A percentile compares a stretch with the other conserved stretches of the same genome.
Evolutionary conservation across 2,329 filamentous ascomycete genomes (phyloP).

Genomic region (Claviceps paspali): DNA sequence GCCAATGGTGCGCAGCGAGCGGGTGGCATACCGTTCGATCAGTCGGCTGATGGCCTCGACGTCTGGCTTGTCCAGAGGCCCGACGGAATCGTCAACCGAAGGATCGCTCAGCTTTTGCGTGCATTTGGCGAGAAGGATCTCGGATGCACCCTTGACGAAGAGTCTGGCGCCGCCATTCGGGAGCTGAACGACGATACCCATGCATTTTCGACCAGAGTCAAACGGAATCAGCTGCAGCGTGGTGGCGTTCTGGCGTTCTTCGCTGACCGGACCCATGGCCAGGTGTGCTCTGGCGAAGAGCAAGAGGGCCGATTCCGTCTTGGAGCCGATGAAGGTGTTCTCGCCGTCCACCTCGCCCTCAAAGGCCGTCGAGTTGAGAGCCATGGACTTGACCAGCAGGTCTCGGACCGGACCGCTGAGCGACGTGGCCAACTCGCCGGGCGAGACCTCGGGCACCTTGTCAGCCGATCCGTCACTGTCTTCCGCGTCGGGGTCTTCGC

Average conservation of each 20-base stretch:
- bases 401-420: slow-evolving; percentile 33
- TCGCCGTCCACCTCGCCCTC: slow-evolving; percentile 56
- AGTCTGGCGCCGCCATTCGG: slow-evolving; percentile 37
- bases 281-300: slow-evolving; percentile 52
- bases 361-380: slow-evolving; percentile 59
- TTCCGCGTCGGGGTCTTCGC: slow-evolving; percentile 12
- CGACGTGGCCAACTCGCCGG: slow-evolving; percentile 30
- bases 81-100: slow-evolving; percentile 25
- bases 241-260: slow-evolving; percentile 44
- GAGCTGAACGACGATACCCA: slow-evolving; percentile 42
- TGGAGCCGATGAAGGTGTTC: slow-evolving; percentile 57
- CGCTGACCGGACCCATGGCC: slow-evolving; percentile 48
- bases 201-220: slow-evolving; percentile 61
- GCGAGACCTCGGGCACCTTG: slow-evolving; percentile 22
- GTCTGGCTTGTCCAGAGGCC: slow-evolving; percentile 35
- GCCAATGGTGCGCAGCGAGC: slow-evolving; percentile 72
- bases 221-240: slow-evolving; percentile 58
- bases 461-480: slow-evolving; percentile 13
- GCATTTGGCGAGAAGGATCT: slow-evolving; percentile 46
- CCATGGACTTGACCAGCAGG: slow-evolving; percentile 42
- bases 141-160: slow-evolving; percentile 49
- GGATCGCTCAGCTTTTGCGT: slow-evolving; percentile 35
- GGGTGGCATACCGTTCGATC: slow-evolving; percentile 63
- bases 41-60: slow-evolving; percentile 43
- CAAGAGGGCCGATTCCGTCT: slow-evolving; percentile 64